Evolutionary conservation across 768 basidiomycete species (phyloP), one percentile per base, ranked within the genome.

Genomic region (Mycena epipterygia): DNA sequence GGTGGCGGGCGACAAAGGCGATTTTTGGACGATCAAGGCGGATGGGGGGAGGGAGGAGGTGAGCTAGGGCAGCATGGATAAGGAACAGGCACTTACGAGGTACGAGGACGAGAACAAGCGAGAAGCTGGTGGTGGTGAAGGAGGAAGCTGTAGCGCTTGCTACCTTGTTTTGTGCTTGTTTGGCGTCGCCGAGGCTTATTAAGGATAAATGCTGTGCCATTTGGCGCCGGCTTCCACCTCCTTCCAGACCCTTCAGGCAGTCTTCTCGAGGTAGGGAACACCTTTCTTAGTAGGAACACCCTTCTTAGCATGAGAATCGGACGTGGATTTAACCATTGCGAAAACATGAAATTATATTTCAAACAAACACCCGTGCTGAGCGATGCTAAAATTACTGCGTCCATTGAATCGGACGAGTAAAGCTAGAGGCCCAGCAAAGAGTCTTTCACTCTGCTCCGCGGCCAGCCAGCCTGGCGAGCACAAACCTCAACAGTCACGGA

Each of bases 111-210:
- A 75, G 73, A 66, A 73, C 65, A 68, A 72, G 79, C 71, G 75
- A 25, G 53, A 76, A 77, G 77, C 74, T 81, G 84, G 83, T 86
- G 84, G 84, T 87, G 84, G 87, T 86, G 79, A 80, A 79, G 83
- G 86, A 83, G 81, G 78, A 86, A 88, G 84, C 79, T 81, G 82
- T 79, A 77, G 62, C 73, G 68, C 68, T 23, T 70, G 77, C 75
- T 77, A 76, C 76, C 76, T 78, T 83, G 82, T 86, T 87, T 86
- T 85, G 85, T 53, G 52, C 14, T 23, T 64, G 52, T 68, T 68
- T 64, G 51, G 55, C 30, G 37, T n/a, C n/a, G n/a, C n/a, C 2
- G 17, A 23, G 13, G 55, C 69, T 67, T 33, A 64, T 33, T 57
- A 67, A 73, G 17, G 17, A 25, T 57, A 19, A 11, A 60, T 25